A percentile compares a stretch with the other conserved stretches of the same genome.
These are phyloP conservation scores for Cladosporium austrohemisphaericum DNA, from an alignment of 2,329 filamentous ascomycete genomes.

Conservation along the genomic window DNA sequence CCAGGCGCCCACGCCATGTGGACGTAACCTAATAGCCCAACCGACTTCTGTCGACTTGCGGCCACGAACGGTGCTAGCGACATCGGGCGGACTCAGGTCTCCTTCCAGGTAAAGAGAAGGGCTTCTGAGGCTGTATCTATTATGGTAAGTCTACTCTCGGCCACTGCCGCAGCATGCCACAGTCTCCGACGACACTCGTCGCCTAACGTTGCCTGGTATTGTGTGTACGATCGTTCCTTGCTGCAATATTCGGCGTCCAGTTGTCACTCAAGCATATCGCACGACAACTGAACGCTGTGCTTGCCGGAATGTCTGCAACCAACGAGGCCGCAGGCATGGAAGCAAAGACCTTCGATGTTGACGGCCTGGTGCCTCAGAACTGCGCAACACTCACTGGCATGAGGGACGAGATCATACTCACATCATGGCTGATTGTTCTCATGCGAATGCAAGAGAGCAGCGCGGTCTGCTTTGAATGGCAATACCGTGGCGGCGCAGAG, in stretches of 20 bases:
- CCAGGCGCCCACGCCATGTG: conserved; percentile 1
- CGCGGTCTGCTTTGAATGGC: conserved; percentile 40
- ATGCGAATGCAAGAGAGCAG: conserved; percentile 41
- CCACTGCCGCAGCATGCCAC: not conserved
- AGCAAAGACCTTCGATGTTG: conserved; percentile 17
- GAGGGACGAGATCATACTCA: conserved; percentile 41
- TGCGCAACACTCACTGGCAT: conserved; percentile 32
- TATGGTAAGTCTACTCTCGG: conserved; percentile 8
- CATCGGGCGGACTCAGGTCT: too few relatives aligned
- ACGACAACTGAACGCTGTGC: not conserved
- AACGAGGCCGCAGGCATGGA: conserved; percentile 6
- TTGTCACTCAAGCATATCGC: not conserved
- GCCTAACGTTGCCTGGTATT: not conserved
- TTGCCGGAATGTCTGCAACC: not conserved
- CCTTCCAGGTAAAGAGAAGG: not conserved
- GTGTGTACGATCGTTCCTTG: conserved; percentile 1
- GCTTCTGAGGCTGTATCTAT: not conserved
- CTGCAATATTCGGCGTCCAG: not conserved
- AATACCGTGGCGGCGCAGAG: conserved; percentile 26
- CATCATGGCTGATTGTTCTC: conserved; percentile 46
- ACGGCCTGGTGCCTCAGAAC: conserved; percentile 27
- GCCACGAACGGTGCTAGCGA: not conserved
- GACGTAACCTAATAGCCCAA: too few relatives aligned
- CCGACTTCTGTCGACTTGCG: too few relatives aligned
- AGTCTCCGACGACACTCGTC: not conserved